Base-by-base conservation (phyloP, 352 stramenopile genomes). In the Pythium coloratum region DNA sequence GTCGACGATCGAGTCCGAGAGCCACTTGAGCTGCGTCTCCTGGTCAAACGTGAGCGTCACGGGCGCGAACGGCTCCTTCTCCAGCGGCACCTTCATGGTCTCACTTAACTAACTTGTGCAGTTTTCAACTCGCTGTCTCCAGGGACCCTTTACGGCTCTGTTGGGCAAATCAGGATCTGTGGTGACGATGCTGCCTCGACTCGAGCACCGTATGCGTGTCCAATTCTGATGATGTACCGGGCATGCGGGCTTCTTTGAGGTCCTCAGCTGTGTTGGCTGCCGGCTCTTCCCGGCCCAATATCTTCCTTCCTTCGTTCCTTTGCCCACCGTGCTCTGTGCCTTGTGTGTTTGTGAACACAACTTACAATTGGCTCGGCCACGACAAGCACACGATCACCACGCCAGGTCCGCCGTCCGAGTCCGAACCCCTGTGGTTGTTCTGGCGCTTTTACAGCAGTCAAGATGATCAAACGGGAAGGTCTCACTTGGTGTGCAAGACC, bases 41-140 rank as follows among this genome's bases (percentile, higher is more conserved):
- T 68, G 38, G 12, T 49, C 40, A 10, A 3, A 18, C 32, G 71
- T 73, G 6, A 87, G 73, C 62, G 78, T 71, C 32, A 89, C 57
- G n/a, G 78, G 71, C 38, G 77, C 69, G 59, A 89, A 87, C 33
- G 80, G 56, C 49, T 78, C 82, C 64, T 80, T 76, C 59, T 76
- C 71, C 42, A 85, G 20, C 63, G 78, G 76, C 60, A 83, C 81
- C 73, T 82, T 86, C 78, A 86, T 89, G 16, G 51, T 13, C 3
- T 28, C 10, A n/a, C 6, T 30, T 30, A 0, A 5, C 18, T 30
- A 53, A 24, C 20, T 24, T 24, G 20, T 24, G 20, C 20, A 24
- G 20, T 24, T 24, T 24, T 24, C 20, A 24, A 24, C 20, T 24
- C 20, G 20, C 0, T 24, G 20, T 24, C 20, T 24, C 20, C 20